Conservation (phyloP, 2,329 filamentous ascomycete genomes). For the Podosphaera aphanis region DNA sequence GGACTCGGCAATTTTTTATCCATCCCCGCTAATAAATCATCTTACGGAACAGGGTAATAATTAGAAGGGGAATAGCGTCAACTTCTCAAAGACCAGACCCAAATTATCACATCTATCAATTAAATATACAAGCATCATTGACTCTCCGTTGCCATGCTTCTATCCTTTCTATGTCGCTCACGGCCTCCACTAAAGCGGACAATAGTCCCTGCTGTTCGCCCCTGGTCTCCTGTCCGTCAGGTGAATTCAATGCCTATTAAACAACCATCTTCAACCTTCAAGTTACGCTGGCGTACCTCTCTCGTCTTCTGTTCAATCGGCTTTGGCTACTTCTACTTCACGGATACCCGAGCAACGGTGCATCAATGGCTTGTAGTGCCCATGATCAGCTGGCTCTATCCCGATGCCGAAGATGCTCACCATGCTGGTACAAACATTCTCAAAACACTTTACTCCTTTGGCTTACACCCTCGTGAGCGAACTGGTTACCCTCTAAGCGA, state of each 20-base stretch:
- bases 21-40: too few species aligned
- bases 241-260: neutral
- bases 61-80: too few species aligned
- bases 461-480: constrained; percentile 64
- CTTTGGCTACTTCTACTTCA: constrained; percentile 41
- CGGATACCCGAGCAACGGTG: constrained; percentile 47
- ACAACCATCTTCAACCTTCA: constrained; percentile 19
- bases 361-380: constrained; percentile 47
- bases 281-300: constrained; percentile 36
- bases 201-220: neutral
- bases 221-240: neutral
- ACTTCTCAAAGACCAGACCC: too few species aligned
- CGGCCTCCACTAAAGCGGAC: neutral
- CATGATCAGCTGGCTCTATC: constrained; percentile 37
- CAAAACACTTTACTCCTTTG: constrained; percentile 47
- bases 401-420: constrained; percentile 82
- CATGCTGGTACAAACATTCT: constrained; percentile 50
- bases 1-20: too few species aligned
- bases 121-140: neutral
- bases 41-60: too few species aligned
- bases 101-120: neutral
- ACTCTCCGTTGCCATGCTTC: neutral
- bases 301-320: constrained; percentile 22
- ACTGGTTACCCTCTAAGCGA: constrained; percentile 6
- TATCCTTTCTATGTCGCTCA: neutral